These are phyloP conservation scores for Clarireedia homoeocarpa DNA, from an alignment of 2,329 filamentous ascomycete species.

Conservation along the genomic window DNA sequence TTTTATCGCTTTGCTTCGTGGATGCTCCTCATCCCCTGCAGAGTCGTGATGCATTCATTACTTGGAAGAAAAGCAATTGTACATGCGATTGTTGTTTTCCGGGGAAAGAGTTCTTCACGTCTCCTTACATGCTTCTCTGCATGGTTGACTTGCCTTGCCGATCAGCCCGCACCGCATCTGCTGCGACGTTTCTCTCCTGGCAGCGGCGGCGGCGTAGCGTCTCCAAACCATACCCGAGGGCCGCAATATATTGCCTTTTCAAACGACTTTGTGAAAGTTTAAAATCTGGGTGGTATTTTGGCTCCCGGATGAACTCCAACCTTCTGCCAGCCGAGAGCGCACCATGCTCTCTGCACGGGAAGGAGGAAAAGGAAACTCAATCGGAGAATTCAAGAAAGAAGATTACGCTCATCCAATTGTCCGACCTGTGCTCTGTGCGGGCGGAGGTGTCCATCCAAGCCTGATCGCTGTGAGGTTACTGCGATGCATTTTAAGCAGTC, in stretches of 20 bases:
- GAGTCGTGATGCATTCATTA: not conserved
- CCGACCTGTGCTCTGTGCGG: conserved; percentile 5
- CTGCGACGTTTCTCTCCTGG: conserved; percentile 8
- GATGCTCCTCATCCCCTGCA: not conserved
- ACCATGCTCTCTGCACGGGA: not conserved
- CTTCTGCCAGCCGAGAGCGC: not conserved
- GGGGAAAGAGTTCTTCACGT: not conserved
- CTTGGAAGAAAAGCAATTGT: not conserved
- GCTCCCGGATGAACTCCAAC: not conserved
- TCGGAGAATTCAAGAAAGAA: not conserved
- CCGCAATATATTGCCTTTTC: not conserved
- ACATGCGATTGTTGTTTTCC: not conserved
- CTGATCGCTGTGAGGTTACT: conserved; percentile 5
- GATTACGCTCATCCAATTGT: conserved; percentile 1
- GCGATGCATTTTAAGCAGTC: conserved; percentile 1
- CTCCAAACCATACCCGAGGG: not conserved
- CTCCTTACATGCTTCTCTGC: conserved; percentile 4
- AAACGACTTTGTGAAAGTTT: not conserved
- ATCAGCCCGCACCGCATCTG: conserved; percentile 8
- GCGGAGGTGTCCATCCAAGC: conserved; percentile 1
- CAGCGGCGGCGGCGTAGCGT: conserved; percentile 3
- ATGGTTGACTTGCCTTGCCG: conserved; percentile 4
- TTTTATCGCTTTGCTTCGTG: not conserved
- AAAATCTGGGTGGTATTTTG: not conserved
- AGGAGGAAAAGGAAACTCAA: not conserved